phyloP scores from a whole-genome alignment of 306 rosid species.

The Macrotyloma uniflorum region DNA sequence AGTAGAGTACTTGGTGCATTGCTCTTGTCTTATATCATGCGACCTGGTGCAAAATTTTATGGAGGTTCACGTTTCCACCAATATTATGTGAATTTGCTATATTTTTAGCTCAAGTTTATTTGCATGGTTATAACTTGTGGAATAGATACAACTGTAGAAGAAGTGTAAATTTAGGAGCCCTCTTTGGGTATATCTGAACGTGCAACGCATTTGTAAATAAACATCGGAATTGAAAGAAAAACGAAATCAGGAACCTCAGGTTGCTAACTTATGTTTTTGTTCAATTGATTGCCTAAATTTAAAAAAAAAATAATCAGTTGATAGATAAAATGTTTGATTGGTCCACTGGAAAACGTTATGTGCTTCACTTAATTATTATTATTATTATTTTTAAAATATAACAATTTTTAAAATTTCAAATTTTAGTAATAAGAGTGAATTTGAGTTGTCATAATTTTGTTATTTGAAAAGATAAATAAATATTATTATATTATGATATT shows the following conservation, averaged over 20 bases:
- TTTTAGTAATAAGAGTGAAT: too few relatives aligned
- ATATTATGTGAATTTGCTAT: slow-evolving; percentile 15
- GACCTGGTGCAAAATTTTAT: neutral
- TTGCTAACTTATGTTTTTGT: neutral
- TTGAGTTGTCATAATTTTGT: too few relatives aligned
- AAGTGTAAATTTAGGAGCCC: slow-evolving; percentile 25
- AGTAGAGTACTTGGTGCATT: neutral
- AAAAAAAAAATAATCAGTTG: neutral
- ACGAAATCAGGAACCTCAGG: neutral
- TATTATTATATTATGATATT: too few relatives aligned
- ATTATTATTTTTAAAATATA: too few relatives aligned
- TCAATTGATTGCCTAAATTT: neutral
- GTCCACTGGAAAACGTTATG: too few relatives aligned
- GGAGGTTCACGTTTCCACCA: neutral
- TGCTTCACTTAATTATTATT: too few relatives aligned
- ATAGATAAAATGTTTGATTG: neutral
- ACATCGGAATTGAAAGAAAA: neutral
- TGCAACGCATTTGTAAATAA: slow-evolving; percentile 29
- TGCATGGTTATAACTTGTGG: slow-evolving; percentile 4
- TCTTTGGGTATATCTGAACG: slow-evolving; percentile 17
- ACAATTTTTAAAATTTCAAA: too few relatives aligned
- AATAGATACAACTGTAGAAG: slow-evolving; percentile 10
- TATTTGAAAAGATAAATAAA: too few relatives aligned
- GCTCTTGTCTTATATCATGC: neutral
- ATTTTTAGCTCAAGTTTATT: neutral